Percentiles rank a stretch among this genome's conserved stretches.
Conservation (phyloP, 176 grass and related monocot genomes). For the Aegilops speltoides region DNA sequence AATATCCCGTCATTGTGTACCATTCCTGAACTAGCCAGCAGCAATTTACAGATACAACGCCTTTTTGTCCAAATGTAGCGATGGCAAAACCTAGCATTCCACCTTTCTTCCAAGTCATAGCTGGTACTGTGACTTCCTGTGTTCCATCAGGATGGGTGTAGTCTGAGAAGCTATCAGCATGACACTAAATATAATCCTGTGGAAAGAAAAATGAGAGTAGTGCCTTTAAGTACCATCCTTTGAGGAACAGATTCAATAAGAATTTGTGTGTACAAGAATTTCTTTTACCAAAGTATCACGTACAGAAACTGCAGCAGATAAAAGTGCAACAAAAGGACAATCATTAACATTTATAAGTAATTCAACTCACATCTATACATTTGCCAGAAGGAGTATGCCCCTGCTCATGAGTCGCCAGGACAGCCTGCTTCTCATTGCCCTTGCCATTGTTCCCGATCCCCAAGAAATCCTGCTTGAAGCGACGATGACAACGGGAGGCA, state of each 20-base stretch:
- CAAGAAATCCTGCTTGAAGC: too few relatives aligned
- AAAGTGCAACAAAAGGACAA: background rate
- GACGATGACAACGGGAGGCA: too few relatives aligned
- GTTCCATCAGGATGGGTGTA: conserved; percentile 67
- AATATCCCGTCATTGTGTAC: conserved; percentile 50
- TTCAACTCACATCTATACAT: conserved; percentile 7
- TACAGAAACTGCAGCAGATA: background rate
- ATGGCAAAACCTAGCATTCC: conserved; percentile 58
- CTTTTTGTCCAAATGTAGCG: conserved; percentile 55
- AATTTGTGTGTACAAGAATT: background rate
- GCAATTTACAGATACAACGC: conserved; percentile 33
- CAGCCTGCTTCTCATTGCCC: too few relatives aligned
- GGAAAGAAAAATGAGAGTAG: conserved; percentile 15
- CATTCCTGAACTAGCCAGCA: conserved; percentile 62
- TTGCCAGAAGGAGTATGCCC: background rate
- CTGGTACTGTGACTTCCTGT: conserved; percentile 60
- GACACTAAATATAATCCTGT: conserved; percentile 80
- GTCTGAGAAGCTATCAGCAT: conserved; percentile 68
- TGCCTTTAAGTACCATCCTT: background rate
- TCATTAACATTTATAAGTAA: background rate
- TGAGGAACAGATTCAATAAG: background rate
- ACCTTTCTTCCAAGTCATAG: conserved; percentile 59
- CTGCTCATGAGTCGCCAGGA: too few relatives aligned
- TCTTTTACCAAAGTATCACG: background rate
- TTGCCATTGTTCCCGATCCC: too few relatives aligned